Evolutionary conservation across 768 basidiomycete species (phyloP), one percentile per base, ranked within the genome.

Genomic region (Leccinum subgranulosum): DNA sequence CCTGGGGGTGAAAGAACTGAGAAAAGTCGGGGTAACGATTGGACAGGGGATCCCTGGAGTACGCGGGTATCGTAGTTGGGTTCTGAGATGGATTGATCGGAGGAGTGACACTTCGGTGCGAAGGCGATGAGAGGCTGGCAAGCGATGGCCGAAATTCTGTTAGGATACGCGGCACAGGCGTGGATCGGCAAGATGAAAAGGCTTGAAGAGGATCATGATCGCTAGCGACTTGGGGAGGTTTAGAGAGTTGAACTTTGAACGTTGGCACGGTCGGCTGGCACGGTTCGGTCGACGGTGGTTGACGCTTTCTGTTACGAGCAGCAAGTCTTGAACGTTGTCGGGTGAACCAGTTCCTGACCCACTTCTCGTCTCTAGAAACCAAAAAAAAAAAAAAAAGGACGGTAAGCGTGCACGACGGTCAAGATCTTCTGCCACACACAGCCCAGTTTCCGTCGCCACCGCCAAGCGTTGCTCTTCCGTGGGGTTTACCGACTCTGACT

Each of bases 21-120:
- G 70, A 72, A 43, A 72, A 72, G 57, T 72, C 70, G 28, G 70
- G 72, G 54, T 72, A 73, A 41, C 70, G 66, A 48, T 70, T 62
- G 56, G 36, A 63, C 11, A 72, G 68, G 6, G 70, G 68, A 56
- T 72, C 66, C 53, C 72, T 72, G 25, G 72, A 68, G 61, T 72
- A 72, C 3, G 62, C 49, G 17, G 62, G 52, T 28, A 45, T 41
- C 28, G 28, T 31, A 34, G 54, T 17, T 23, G 28, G 14, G 17
- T 49, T 51, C 15, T 27, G 10, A n/a, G 33, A n/a, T 15, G 51
- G 46, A 19, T 36, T 21, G 43, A 23, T 43, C 5, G 57, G 34
- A 31, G 57, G 34, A 31, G 58, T 51, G 17, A 34, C 27, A 29
- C 51, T 58, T 56, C 23, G 2, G 23, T 23, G 23, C 23, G 23